These are phyloP conservation scores for Lachnellula hyalina DNA, from an alignment of 2,329 filamentous ascomycete genomes.

Conservation along the genomic window DNA sequence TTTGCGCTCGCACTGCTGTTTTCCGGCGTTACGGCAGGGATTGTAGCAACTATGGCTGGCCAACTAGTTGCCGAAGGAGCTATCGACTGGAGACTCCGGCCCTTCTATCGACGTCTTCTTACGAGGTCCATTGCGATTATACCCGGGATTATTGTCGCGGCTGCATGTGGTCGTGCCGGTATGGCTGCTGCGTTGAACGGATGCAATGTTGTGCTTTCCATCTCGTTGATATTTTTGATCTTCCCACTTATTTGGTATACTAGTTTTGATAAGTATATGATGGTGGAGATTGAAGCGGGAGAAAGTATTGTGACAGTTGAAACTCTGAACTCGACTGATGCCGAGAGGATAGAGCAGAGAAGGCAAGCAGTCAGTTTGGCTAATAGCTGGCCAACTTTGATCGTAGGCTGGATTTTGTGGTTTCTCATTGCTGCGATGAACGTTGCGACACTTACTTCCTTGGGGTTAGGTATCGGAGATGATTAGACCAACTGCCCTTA, in stretches of 20 bases:
- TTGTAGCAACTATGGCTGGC: slow-evolving; percentile 81
- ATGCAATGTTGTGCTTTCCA: slow-evolving; percentile 69
- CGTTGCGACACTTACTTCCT: slow-evolving; percentile 61
- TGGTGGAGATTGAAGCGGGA: slow-evolving; percentile 26
- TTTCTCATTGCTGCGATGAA: slow-evolving; percentile 70
- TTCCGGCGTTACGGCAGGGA: slow-evolving; percentile 73
- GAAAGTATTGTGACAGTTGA: slow-evolving; percentile 9
- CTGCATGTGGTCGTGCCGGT: slow-evolving; percentile 62
- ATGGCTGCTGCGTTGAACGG: slow-evolving; percentile 66
- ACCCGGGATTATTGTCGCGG: slow-evolving; percentile 76
- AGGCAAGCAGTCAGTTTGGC: slow-evolving; percentile 45
- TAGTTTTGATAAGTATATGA: slow-evolving; percentile 73
- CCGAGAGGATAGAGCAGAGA: slow-evolving; percentile 28
- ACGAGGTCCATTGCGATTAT: slow-evolving; percentile 75
- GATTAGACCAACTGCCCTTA: not conserved
- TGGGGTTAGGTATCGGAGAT: slow-evolving; percentile 37
- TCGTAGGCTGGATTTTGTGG: slow-evolving; percentile 60
- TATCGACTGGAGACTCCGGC: slow-evolving; percentile 64
- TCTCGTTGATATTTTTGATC: slow-evolving; percentile 75
- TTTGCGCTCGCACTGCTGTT: slow-evolving; percentile 76
- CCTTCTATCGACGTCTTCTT: slow-evolving; percentile 71
- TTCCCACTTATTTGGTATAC: slow-evolving; percentile 82
- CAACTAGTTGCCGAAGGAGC: slow-evolving; percentile 85
- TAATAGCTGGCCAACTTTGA: slow-evolving; percentile 59
- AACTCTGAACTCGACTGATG: not conserved